Evolutionary conservation across 164 flowering plant species (phyloP), one percentile per base, ranked within the genome.

Genomic region (Tetracentron sinense): DNA sequence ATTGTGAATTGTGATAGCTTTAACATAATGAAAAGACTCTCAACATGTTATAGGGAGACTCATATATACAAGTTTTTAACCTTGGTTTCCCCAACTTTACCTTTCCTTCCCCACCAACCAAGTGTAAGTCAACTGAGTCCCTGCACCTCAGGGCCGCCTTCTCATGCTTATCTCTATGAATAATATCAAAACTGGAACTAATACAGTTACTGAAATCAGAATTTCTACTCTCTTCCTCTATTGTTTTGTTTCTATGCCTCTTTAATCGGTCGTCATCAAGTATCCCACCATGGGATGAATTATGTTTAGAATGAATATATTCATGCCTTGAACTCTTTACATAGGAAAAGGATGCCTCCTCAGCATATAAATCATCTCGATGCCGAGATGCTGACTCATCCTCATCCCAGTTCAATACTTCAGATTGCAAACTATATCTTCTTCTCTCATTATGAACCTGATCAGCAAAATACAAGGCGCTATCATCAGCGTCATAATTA

Each of bases 81-180:
- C 70, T 68, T 33, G 64, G 76, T 71, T 62, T 74, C 77, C 82
- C 76, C 68, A 75, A 74, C 55, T 70, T 83, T 85, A 85, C 93
- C 93, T 87, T 82, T 81, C 75, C 77, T 74, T 75, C 67, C 79
- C 78, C 75, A 75, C 56, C 73, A 79, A 71, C 58, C 71, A 78
- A 50, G 62, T 66, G 66, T 49, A 60, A 65, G 77, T 78, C 79
- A 74, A 65, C 71, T 33, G 90, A 64, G 61, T 77, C 77, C 73
- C 73, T 64, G 81, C 76, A 56, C 54, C 77, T 79, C 64, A 33
- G 60, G 58, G 54, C 54, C 60, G 67, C 58, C 60, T 55, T 72
- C 57, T 63, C 73, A 72, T 64, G 70, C 69, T 65, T 69, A 61
- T 62, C 59, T 54, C 62, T 64, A 65, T 33, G 63, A 35, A 31